Base-by-base conservation (phyloP, 495 filamentous ascomycete species). In the Aspergillus funiculosus region DNA sequence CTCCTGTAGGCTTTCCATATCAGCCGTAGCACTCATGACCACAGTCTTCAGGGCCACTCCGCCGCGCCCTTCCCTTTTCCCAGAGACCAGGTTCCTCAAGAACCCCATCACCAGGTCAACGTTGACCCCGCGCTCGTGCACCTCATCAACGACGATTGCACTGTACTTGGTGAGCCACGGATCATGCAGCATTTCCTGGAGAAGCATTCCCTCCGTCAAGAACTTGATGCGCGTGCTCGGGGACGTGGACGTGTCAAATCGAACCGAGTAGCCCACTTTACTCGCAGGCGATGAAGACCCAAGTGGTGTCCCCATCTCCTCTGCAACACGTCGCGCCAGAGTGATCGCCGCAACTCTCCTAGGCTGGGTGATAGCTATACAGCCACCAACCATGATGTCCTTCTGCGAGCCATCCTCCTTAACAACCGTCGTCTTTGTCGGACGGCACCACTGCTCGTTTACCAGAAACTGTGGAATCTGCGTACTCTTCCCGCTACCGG, bases 111-210 rank as follows among this genome's bases (percentile, higher is more conserved):
- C 68, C 37, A 97, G 64, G 70, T 99, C 94, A 11, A 95, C 91
- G 56, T 95, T 95, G n/a, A 95, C 79, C 43, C 91, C 94, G 43
- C 94, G 76, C 66, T 99, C 94, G 67, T 99, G 94, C 2, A 97
- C 89, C 58, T 99, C 94, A 68, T 99, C 94, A 7, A 99, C 86
- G 37, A 97, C 75, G 2, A 99, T 75, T 1, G 84, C 87, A 50
- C 87, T 91, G 59, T 99, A 99, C 55, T 85, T 78, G 21, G 73
- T 77, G 52, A 99, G 67, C 61, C 79, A 72, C 2, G 91, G 88
- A 62, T 97, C 94, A 42, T 83, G 76, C 31, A 97, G 64, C 71
- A 97, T 82, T 62, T 99, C 94, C 64, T 96, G 90, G 10, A 99
- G 71, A 34, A 99, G 71, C 86, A 95, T 97, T 42, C 94, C 94